These are phyloP conservation scores for Hagleromyces aurorensis DNA, from an alignment of 805 yeast genomes.

Conservation along the genomic window DNA sequence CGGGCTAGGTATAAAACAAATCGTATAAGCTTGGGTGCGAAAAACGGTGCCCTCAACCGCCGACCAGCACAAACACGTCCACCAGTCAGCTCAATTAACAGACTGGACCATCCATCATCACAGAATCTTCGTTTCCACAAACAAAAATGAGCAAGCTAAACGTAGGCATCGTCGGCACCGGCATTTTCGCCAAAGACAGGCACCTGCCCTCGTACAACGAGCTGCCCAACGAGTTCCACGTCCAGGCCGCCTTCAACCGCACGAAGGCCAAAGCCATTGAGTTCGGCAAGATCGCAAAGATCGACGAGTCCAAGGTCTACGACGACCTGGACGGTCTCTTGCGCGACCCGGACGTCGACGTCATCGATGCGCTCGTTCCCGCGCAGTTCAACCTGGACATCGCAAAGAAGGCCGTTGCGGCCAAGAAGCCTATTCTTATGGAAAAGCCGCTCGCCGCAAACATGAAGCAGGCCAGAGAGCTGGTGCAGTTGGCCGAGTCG, in stretches of 20 bases:
- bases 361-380: conserved; percentile 84
- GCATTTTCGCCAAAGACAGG: conserved; percentile 78
- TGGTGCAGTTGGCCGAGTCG: conserved; percentile 56
- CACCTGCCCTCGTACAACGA: conserved; percentile 70
- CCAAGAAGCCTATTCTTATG: conserved; percentile 69
- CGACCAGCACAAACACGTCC: too few species aligned
- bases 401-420: conserved; percentile 59
- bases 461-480: conserved; percentile 68
- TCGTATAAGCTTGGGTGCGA: too few species aligned
- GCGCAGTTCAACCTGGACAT: conserved; percentile 68
- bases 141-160: conserved; percentile 30
- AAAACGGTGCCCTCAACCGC: too few species aligned
- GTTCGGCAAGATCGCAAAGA: conserved; percentile 60
- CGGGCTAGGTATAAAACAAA: too few species aligned
- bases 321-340: conserved; percentile 58
- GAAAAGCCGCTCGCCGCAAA: conserved; percentile 94
- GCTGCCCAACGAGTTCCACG: conserved; percentile 42
- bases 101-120: too few species aligned
- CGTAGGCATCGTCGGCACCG: conserved; percentile 70
- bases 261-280: conserved; percentile 74
- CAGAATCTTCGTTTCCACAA: neutral
- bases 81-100: too few species aligned
- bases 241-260: conserved; percentile 73
- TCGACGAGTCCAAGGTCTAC: conserved; percentile 44
- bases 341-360: conserved; percentile 57